phyloP scores from a whole-genome alignment of 1,284 basidiomycete species.

The Melampsora larici-populina region DNA sequence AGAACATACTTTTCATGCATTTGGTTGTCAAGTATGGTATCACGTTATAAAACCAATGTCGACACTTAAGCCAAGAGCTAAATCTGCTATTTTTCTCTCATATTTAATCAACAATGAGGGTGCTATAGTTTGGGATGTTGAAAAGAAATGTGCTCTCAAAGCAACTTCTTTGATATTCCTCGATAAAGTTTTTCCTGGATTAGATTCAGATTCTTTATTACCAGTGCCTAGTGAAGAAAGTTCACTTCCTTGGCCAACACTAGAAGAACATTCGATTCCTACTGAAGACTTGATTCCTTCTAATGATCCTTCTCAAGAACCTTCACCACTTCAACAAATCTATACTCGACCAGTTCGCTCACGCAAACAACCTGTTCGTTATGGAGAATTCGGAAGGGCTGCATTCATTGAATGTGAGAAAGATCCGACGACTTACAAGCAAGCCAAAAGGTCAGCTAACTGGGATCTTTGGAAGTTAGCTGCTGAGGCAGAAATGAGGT shows the following conservation, averaged over 20 bases:
- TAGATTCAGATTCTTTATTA: background rate
- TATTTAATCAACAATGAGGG: no score
- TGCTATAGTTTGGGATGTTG: no score
- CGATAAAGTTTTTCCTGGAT: no score
- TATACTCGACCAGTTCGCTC: background rate
- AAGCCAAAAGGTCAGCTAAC: background rate
- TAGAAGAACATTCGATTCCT: background rate
- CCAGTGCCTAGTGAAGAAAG: background rate
- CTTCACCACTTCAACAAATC: no score
- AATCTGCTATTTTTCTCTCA: background rate
- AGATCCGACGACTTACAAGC: background rate
- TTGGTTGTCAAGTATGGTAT: background rate
- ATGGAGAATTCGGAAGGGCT: background rate
- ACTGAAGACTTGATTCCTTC: background rate
- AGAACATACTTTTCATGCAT: background rate
- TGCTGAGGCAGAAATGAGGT: background rate
- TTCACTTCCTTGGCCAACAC: background rate
- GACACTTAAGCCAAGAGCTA: background rate
- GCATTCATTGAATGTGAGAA: background rate
- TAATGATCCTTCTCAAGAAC: background rate
- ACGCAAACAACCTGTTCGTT: background rate
- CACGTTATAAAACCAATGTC: background rate
- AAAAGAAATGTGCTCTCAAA: no score
- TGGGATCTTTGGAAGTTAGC: background rate
- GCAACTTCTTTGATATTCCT: no score